phyloP scores from a whole-genome alignment of 2,329 filamentous ascomycete species.

The Hypocreales sp. region DNA sequence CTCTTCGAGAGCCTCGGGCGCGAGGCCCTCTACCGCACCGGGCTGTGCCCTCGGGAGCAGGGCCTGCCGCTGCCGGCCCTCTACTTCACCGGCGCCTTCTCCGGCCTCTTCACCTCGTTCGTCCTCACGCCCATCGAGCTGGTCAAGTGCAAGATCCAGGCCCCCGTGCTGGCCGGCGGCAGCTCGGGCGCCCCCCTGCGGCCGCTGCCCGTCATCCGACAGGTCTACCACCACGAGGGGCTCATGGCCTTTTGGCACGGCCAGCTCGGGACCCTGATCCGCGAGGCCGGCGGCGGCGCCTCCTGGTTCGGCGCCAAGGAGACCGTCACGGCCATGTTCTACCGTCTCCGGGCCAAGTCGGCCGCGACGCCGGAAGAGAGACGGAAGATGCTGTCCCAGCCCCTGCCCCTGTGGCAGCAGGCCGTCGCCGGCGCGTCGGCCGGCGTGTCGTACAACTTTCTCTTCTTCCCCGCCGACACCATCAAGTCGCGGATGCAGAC shows the following conservation, averaged over 20 bases:
- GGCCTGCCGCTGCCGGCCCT: slow-evolving; percentile 61
- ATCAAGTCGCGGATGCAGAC: slow-evolving; percentile 98
- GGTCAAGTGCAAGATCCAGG: slow-evolving; percentile 97
- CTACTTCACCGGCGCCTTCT: slow-evolving; percentile 66
- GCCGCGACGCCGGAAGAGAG: slow-evolving; percentile 23
- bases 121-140: slow-evolving; percentile 91
- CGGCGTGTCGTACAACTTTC: slow-evolving; percentile 89
- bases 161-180: slow-evolving; percentile 34
- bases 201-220: slow-evolving; percentile 55
- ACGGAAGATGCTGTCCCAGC: slow-evolving; percentile 26
- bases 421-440: slow-evolving; percentile 75
- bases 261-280: slow-evolving; percentile 81
- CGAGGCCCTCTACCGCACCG: slow-evolving; percentile 41
- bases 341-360: slow-evolving; percentile 33
- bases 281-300: slow-evolving; percentile 83
- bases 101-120: slow-evolving; percentile 78
- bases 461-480: slow-evolving; percentile 94
- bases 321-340: slow-evolving; percentile 57
- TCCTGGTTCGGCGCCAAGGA: slow-evolving; percentile 94
- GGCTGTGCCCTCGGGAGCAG: slow-evolving; percentile 32
- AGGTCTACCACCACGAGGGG: slow-evolving; percentile 72
- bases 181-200: slow-evolving; percentile 33
- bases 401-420: slow-evolving; percentile 72
- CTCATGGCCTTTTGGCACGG: slow-evolving; percentile 86
- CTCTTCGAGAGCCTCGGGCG: slow-evolving; percentile 73